Base-by-base conservation (phyloP, 345 rosid species). In the Tarenaya hassleriana region DNA sequence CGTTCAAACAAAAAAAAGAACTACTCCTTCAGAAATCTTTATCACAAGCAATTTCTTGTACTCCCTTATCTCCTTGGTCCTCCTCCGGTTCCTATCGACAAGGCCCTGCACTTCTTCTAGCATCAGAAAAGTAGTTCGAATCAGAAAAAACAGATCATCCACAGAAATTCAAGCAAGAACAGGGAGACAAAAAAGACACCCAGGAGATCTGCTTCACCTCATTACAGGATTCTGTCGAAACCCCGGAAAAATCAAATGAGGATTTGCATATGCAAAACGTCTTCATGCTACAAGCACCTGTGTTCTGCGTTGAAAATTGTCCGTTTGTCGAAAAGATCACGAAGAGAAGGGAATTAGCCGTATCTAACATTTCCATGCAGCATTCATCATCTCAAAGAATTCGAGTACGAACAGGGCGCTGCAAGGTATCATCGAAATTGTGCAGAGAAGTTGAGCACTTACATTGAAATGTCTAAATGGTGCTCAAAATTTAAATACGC, bases 401-500 rank as follows among this genome's bases (percentile, higher is more conserved):
- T 41, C 17, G 44, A 40, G 46, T 48, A 19, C 16, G 9, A 10
- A n/a, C 40, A 7, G 13, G 9, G 40, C 40, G 2, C 3, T 0
- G 40, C 13, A 35, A 7, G 11, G 40, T 7, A n/a, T n/a, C n/a
- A n/a, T n/a, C n/a, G n/a, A n/a, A n/a, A n/a, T n/a, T n/a, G n/a
- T n/a, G n/a, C n/a, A 24, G 29, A 24, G 29, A 24, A 5, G 29
- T 35, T 35, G 7, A 11, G 40, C 11, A 41, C 59, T 46, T 52
- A 58, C 64, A 46, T 40, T 66, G 29, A 24, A 24, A 24, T 39
- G 27, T 62, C 34, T 6, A 16, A 21, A 40, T 45, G 15, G 2
- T 24, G 29, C 29, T 24, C 29, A 7, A 20, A 20, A 15, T 39
- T 47, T 47, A 59, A n/a, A 80, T 58, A 32, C 64, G 76, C 68